Evolutionary conservation across 202 grass and related monocot genomes (phyloP).

Genomic region (Panicum virgatum): DNA sequence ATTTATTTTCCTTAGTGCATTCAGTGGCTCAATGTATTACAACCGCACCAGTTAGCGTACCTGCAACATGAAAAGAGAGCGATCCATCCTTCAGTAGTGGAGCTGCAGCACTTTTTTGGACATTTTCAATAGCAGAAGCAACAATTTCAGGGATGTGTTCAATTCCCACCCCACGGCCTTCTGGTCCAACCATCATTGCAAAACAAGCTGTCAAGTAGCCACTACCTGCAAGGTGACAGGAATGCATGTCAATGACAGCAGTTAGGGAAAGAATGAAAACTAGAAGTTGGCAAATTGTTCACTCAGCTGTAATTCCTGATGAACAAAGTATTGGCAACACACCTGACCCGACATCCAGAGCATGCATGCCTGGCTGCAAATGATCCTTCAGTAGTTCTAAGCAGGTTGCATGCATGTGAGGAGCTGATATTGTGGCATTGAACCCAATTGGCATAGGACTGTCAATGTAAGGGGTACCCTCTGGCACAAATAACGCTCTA

Average conservation of each 20-base stretch:
- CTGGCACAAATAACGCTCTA: constrained; percentile 76
- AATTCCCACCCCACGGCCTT: constrained; percentile 75
- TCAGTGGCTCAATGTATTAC: not conserved
- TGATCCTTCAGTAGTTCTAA: constrained; percentile 80
- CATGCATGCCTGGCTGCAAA: constrained; percentile 83
- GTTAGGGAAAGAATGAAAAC: not conserved
- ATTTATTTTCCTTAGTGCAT: not conserved
- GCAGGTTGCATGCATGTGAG: constrained; percentile 94
- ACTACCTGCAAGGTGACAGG: constrained; percentile 48
- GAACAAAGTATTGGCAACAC: not conserved
- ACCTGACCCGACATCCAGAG: constrained; percentile 97
- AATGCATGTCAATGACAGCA: not conserved
- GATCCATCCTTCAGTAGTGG: constrained; percentile 61
- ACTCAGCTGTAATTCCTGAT: not conserved
- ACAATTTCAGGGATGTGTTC: constrained; percentile 94
- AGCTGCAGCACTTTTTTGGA: constrained; percentile 68
- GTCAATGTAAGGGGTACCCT: constrained; percentile 65
- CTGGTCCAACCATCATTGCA: constrained; percentile 82
- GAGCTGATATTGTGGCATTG: constrained; percentile 90
- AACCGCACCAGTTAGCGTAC: constrained; percentile 31
- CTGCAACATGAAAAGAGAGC: constrained; percentile 75
- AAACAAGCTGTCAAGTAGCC: constrained; percentile 97
- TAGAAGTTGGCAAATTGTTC: not conserved
- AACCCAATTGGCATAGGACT: constrained; percentile 89
- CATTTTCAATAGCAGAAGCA: constrained; percentile 66